These are phyloP conservation scores for Fusarium anthophilum DNA, from an alignment of 2,329 filamentous ascomycete genomes.

Conservation along the genomic window DNA sequence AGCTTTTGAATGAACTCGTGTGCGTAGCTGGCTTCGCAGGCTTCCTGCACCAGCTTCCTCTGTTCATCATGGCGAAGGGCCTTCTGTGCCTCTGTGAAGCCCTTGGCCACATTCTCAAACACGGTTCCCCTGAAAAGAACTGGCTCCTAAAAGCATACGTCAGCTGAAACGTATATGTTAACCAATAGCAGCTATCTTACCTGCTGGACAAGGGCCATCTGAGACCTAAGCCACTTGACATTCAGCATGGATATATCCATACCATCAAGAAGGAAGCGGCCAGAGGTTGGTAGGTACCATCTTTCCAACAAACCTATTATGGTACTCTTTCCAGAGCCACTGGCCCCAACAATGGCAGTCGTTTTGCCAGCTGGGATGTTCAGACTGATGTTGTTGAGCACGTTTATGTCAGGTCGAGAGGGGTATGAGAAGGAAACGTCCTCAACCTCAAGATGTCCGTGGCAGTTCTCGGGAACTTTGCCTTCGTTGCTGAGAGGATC, in stretches of 20 bases:
- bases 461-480: constrained; percentile 9
- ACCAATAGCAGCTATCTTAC: not conserved
- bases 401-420: constrained; percentile 63
- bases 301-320: constrained; percentile 72
- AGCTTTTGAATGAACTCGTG: constrained; percentile 39
- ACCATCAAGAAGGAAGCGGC: constrained; percentile 51
- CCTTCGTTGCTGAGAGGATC: constrained; percentile 17
- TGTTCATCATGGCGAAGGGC: not conserved
- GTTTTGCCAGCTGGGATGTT: constrained; percentile 67
- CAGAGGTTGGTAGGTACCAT: constrained; percentile 62
- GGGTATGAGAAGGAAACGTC: constrained; percentile 75
- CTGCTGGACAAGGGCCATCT: constrained; percentile 55
- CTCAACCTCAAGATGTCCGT: constrained; percentile 58
- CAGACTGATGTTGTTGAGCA: constrained; percentile 64
- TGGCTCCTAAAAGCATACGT: constrained; percentile 22
- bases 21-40: constrained; percentile 35
- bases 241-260: constrained; percentile 51
- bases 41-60: constrained; percentile 15
- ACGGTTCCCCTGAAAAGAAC: constrained; percentile 38
- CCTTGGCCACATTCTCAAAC: constrained; percentile 44
- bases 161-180: not conserved
- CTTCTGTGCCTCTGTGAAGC: constrained; percentile 27
- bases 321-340: constrained; percentile 75
- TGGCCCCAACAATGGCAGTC: constrained; percentile 76
- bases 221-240: constrained; percentile 57